phyloP scores from a whole-genome alignment of 176 grass and related monocot species.

The sorghum (Sorghum bicolor) region DNA sequence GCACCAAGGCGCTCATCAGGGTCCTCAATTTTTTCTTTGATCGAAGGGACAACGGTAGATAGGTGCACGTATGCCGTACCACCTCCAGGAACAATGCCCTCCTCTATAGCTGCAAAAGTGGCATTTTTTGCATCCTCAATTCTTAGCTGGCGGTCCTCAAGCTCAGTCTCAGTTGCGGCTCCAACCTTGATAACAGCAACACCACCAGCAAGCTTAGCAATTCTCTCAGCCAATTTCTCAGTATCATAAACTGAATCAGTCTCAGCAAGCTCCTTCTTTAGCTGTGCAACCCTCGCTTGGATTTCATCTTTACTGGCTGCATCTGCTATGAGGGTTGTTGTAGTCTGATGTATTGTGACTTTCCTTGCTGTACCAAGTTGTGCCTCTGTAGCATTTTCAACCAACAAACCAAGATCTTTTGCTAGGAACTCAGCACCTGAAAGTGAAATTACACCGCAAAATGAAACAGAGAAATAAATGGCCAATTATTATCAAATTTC shows the following conservation, averaged over 20 bases:
- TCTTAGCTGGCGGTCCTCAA: constrained; percentile 55
- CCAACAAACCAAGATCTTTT: constrained; percentile 56
- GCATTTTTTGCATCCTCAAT: constrained; percentile 64
- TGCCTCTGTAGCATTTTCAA: constrained; percentile 50
- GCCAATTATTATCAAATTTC: background rate
- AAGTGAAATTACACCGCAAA: background rate
- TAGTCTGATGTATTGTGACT: constrained; percentile 47
- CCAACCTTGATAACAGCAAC: constrained; percentile 75
- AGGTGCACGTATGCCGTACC: constrained; percentile 54
- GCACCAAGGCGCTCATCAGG: constrained; percentile 55
- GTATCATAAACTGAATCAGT: constrained; percentile 52
- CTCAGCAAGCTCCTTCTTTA: constrained; percentile 61
- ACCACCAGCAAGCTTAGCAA: constrained; percentile 66
- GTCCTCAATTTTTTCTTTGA: constrained; percentile 52
- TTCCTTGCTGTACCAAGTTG: constrained; percentile 64
- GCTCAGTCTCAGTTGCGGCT: constrained; percentile 60
- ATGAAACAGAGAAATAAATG: background rate
- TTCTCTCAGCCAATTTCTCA: constrained; percentile 53
- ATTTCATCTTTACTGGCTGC: constrained; percentile 63
- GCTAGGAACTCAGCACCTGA: constrained; percentile 53
- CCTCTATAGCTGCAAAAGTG: constrained; percentile 57
- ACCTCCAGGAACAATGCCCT: constrained; percentile 69
- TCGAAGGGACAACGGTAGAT: constrained; percentile 42
- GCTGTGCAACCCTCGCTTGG: constrained; percentile 50
- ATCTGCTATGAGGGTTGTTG: constrained; percentile 63